phyloP scores from a whole-genome alignment of 2,329 filamentous ascomycete genomes.

The Calonectria montana region DNA sequence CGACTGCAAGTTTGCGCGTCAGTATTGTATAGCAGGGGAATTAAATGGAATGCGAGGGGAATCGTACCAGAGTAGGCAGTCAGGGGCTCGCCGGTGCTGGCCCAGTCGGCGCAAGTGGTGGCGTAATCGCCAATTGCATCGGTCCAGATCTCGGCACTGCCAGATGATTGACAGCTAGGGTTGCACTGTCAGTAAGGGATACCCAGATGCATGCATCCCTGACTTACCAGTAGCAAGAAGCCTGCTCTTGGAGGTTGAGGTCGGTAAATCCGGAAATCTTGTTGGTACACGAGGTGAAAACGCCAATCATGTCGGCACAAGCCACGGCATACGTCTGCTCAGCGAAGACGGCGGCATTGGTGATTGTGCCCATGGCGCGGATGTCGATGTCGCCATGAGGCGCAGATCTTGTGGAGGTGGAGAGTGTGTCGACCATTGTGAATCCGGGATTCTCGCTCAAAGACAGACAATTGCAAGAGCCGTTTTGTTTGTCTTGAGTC shows the following conservation, averaged over 20 bases:
- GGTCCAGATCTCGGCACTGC: constrained; percentile 39
- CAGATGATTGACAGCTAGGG: constrained; percentile 37
- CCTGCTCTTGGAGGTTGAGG: constrained; percentile 41
- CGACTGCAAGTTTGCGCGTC: constrained; percentile 39
- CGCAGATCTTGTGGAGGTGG: neutral
- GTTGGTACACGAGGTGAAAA: constrained; percentile 43
- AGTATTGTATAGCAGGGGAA: neutral
- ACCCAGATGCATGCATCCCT: neutral
- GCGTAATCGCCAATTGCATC: constrained; percentile 45
- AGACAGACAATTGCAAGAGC: neutral
- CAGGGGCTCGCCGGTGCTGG: constrained; percentile 41
- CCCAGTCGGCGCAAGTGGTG: constrained; percentile 45
- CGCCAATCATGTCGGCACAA: constrained; percentile 42
- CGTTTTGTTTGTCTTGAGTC: neutral
- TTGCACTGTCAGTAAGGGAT: constrained; percentile 23
- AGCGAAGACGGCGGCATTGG: neutral
- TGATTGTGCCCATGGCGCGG: neutral
- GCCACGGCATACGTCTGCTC: constrained; percentile 36
- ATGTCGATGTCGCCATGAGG: neutral
- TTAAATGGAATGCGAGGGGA: neutral
- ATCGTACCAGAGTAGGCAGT: constrained; percentile 41
- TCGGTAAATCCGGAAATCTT: constrained; percentile 40
- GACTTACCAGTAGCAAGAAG: constrained; percentile 48
- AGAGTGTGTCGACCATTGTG: neutral
- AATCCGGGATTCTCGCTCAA: neutral